phyloP scores from a whole-genome alignment of 805 yeast genomes.

The Metschnikowia sp. region DNA sequence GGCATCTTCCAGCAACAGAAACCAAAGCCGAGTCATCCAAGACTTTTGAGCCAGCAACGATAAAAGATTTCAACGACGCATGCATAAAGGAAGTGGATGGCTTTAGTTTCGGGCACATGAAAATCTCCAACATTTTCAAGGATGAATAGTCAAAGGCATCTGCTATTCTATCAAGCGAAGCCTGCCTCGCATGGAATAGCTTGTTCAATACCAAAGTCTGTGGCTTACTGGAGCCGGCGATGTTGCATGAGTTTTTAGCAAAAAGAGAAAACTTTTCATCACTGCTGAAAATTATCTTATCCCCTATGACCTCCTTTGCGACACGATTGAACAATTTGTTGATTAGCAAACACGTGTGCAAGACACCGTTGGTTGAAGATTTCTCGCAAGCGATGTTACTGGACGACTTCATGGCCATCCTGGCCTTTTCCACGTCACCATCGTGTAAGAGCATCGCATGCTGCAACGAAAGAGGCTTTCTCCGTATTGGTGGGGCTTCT shows the following conservation, averaged over 20 bases:
- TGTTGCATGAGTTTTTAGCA: not conserved
- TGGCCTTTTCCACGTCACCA: slow-evolving; percentile 49
- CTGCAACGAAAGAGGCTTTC: slow-evolving; percentile 64
- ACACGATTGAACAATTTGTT: slow-evolving; percentile 62
- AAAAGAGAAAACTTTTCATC: slow-evolving; percentile 44
- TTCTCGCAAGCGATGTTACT: not conserved
- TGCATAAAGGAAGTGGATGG: slow-evolving; percentile 44
- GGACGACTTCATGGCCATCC: slow-evolving; percentile 38
- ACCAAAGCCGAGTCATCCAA: slow-evolving; percentile 60
- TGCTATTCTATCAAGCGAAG: slow-evolving; percentile 48
- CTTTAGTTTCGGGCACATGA: slow-evolving; percentile 70
- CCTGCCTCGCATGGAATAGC: slow-evolving; percentile 51
- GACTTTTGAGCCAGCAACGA: slow-evolving; percentile 67
- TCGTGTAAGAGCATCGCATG: slow-evolving; percentile 65
- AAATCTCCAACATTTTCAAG: slow-evolving; percentile 70
- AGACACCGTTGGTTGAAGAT: slow-evolving; percentile 1
- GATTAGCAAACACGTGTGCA: slow-evolving; percentile 65
- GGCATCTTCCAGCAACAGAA: slow-evolving; percentile 51
- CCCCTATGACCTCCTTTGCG: slow-evolving; percentile 52
- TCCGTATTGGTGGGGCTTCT: slow-evolving; percentile 56
- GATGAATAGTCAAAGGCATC: slow-evolving; percentile 41
- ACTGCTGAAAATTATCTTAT: slow-evolving; percentile 52
- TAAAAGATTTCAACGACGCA: slow-evolving; percentile 38
- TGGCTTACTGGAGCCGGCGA: slow-evolving; percentile 18
- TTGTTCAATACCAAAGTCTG: slow-evolving; percentile 65